Percentiles rank a stretch among this genome's conserved stretches.
Conservation (phyloP, 208 protist genomes). For the Crithidia sp. region DNA sequence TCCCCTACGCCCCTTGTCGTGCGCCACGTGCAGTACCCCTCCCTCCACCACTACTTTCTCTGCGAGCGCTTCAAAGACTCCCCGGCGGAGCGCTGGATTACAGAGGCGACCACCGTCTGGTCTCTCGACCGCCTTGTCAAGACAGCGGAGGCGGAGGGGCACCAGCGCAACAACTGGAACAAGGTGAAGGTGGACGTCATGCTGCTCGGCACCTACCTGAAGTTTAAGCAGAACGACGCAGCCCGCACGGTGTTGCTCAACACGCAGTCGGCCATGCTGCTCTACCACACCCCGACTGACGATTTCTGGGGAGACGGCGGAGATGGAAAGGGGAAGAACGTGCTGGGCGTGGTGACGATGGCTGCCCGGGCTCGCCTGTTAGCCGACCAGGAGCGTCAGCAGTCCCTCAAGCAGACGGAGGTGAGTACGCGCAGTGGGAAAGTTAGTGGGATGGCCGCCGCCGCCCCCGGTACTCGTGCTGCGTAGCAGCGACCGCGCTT, state of each 20-base stretch:
- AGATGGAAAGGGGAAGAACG: conserved; percentile 84
- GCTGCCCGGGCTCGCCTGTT: conserved; percentile 60
- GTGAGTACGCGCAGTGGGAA: not conserved
- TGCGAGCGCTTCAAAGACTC: conserved; percentile 79
- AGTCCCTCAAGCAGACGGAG: conserved; percentile 11
- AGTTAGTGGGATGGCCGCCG: too few species aligned
- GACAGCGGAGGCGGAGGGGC: conserved; percentile 57
- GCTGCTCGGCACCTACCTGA: conserved; percentile 88
- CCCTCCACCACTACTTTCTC: conserved; percentile 87
- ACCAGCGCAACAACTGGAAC: conserved; percentile 83
- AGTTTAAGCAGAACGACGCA: conserved; percentile 88
- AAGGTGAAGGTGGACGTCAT: conserved; percentile 85
- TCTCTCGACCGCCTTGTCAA: conserved; percentile 79
- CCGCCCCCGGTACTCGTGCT: not conserved
- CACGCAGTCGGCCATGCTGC: conserved; percentile 66
- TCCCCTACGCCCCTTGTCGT: conserved; percentile 82
- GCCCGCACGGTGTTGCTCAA: conserved; percentile 58
- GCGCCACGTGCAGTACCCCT: conserved; percentile 81
- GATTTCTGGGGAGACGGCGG: conserved; percentile 89
- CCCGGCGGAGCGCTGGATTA: conserved; percentile 53
- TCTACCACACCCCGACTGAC: conserved; percentile 81
- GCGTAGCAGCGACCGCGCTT: not conserved
- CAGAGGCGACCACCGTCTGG: conserved; percentile 69
- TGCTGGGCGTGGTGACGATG: conserved; percentile 85
- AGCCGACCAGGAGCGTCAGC: conserved; percentile 38